Evolutionary conservation across 192 early-diverging fungal species (phyloP), one percentile per base, ranked within the genome.

Genomic region (Ambispora gerdemannii): DNA sequence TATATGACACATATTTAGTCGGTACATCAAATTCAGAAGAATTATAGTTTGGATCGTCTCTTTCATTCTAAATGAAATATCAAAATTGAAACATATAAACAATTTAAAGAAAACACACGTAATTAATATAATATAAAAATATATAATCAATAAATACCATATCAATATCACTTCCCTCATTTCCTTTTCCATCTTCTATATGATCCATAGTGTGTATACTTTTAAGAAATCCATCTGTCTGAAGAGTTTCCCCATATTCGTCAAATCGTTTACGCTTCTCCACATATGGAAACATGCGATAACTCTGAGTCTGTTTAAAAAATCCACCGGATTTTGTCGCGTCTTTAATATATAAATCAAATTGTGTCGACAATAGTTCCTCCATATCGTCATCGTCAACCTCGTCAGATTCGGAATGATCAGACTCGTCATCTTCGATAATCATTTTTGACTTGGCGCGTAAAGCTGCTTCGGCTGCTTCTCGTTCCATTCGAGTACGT

Each of bases 201-300:
- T 19, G 43, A 0, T 30, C 55, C 28, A 30, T 58, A 4, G 8
- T 30, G n/a, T 4, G 6, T 58, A 8, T 8, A 30, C 55, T 8
- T n/a, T 30, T 43, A 6, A 43, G 33, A 11, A 80, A 90, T 33
- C 82, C 74, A 34, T 84, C 81, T 4, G 86, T 78, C 72, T 91
- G 87, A 72, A 92, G 87, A 36, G 88, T 84, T 77, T 96, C 89
- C 51, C 93, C 89, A 82, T 97, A 98, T 70, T 97, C 95, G 72
- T 98, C 97, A 72, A 91, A 87, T 74, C 87, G 88, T 53, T 90
- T 90, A 63, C 89, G 82, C 51, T 84, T 82, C 63, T 97, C 96
- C 10, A 82, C 77, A 61, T 88, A 91, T 0, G 97, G 97, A 73
- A 94, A 99, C 95, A 87, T 90, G 62, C 84, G 88, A 77, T 84